Evolutionary conservation across 176 grass and related monocot genomes (phyloP).

Genomic region (Phyllostachys edulis): DNA sequence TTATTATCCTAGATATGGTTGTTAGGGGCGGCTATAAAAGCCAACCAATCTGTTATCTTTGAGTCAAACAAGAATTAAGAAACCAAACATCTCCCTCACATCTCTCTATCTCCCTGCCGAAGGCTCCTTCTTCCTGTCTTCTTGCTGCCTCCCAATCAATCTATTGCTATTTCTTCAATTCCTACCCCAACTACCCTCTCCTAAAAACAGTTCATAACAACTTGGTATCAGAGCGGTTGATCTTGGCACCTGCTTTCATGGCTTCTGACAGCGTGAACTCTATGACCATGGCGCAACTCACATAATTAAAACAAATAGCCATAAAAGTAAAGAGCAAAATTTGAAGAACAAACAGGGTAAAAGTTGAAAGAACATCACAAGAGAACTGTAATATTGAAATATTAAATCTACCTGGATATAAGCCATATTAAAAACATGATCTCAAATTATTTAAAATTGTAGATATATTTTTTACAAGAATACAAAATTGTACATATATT

Average conservation of each 20-base stretch:
- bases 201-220: too few species aligned
- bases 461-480: background rate
- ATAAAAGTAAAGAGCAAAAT: constrained; percentile 12
- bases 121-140: too few species aligned
- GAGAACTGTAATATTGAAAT: background rate
- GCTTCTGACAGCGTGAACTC: background rate
- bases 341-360: background rate
- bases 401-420: background rate
- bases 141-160: too few species aligned
- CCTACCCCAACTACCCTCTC: too few species aligned
- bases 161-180: too few species aligned
- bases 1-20: too few species aligned
- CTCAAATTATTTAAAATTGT: background rate
- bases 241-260: background rate
- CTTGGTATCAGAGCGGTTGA: background rate
- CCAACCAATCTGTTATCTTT: too few species aligned
- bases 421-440: background rate
- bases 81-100: too few species aligned
- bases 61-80: too few species aligned
- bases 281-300: background rate
- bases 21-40: too few species aligned
- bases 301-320: background rate
- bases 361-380: background rate
- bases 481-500: background rate
- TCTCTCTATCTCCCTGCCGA: too few species aligned